Evolutionary conservation across 2,329 filamentous ascomycete species (phyloP).

Genomic region (Pyricularia sp.): DNA sequence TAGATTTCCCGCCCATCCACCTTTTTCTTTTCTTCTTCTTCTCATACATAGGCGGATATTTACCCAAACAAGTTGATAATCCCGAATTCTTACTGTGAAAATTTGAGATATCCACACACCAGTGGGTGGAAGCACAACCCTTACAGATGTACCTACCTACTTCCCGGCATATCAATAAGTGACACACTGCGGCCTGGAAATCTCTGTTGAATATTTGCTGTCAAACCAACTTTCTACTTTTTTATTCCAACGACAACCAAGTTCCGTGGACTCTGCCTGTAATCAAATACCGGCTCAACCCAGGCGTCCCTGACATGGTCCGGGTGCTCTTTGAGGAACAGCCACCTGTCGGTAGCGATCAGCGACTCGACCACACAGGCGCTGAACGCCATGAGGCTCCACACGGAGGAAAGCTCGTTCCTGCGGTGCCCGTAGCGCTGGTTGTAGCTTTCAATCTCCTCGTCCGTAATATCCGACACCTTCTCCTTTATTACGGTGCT

Average conservation of each 20-base stretch:
- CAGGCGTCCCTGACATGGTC: conserved; percentile 65
- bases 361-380: conserved; percentile 81
- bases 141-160: not conserved
- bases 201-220: not conserved
- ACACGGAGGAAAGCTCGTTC: conserved; percentile 77
- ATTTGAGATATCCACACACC: not conserved
- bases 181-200: not conserved
- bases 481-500: conserved; percentile 54
- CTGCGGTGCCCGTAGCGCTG: conserved; percentile 52
- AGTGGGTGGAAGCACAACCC: not conserved
- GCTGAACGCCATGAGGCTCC: conserved; percentile 95
- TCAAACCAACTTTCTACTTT: conserved; percentile 13
- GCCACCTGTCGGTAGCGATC: conserved; percentile 85
- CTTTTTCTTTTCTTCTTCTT: not conserved
- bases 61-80: not conserved
- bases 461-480: conserved; percentile 62
- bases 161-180: too few relatives aligned
- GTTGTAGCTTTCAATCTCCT: conserved; percentile 66
- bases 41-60: not conserved
- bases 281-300: conserved; percentile 93
- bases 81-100: not conserved
- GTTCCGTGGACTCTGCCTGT: conserved; percentile 76
- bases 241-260: conserved; percentile 90
- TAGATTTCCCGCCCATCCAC: not conserved
- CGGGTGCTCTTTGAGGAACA: conserved; percentile 71